Conservation (phyloP, 1,284 basidiomycete genomes). For the Ustilago xerochloae region DNA sequence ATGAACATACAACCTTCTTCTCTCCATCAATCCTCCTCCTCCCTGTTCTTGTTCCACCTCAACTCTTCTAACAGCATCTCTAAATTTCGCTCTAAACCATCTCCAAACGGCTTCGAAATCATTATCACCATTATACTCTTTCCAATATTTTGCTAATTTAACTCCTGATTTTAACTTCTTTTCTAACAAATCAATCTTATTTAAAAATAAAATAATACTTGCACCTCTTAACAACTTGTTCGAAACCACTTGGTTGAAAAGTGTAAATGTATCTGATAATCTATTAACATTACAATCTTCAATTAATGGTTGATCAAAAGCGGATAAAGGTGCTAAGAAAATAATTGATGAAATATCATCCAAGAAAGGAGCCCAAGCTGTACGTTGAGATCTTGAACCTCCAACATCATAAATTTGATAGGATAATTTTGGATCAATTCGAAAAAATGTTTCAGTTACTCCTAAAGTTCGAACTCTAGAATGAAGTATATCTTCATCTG, state of each 20-base stretch:
- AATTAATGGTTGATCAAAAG: slow-evolving; percentile 50
- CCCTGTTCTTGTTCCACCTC: slow-evolving; percentile 6
- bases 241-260: slow-evolving; percentile 44
- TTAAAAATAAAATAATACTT: slow-evolving; percentile 54
- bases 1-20: slow-evolving; percentile 53
- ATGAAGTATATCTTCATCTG: slow-evolving; percentile 54
- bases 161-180: slow-evolving; percentile 33
- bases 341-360: slow-evolving; percentile 50
- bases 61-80: slow-evolving; percentile 14
- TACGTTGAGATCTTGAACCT: slow-evolving; percentile 39
- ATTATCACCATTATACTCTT: slow-evolving; percentile 44
- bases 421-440: slow-evolving; percentile 25
- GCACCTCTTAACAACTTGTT: slow-evolving; percentile 35
- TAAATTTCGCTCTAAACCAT: slow-evolving; percentile 47
- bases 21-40: background rate
- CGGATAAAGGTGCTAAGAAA: slow-evolving; percentile 56
- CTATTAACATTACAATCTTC: slow-evolving; percentile 48
- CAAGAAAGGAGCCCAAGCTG: slow-evolving; percentile 48
- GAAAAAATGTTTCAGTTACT: slow-evolving; percentile 44
- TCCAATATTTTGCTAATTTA: slow-evolving; percentile 21
- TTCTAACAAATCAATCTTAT: slow-evolving; percentile 57
- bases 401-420: slow-evolving; percentile 59
- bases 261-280: slow-evolving; percentile 36
- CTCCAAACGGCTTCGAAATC: slow-evolving; percentile 54
- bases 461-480: slow-evolving; percentile 57